Conservation (phyloP, 2,329 filamentous ascomycete species). For the Exutisphaerella laricina region DNA sequence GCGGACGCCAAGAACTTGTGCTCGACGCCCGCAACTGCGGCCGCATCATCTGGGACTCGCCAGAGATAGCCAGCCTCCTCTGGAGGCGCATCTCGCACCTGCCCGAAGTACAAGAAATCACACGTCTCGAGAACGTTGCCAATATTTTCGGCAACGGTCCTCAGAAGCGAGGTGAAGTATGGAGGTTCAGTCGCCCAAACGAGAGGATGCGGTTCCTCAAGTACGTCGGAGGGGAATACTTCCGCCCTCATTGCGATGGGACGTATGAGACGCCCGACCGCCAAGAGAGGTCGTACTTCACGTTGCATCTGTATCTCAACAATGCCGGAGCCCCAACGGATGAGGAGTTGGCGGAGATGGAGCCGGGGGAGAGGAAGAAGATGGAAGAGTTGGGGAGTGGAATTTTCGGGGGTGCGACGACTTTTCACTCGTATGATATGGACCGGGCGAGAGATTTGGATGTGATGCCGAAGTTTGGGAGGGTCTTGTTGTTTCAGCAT, state of each 20-base stretch:
- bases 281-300: slow-evolving; percentile 48
- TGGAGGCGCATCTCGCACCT: slow-evolving; percentile 53
- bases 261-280: slow-evolving; percentile 54
- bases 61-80: slow-evolving; percentile 56
- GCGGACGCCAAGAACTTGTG: slow-evolving; percentile 53
- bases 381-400: slow-evolving; percentile 17
- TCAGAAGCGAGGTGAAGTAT: slow-evolving; percentile 40
- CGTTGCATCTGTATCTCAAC: slow-evolving; percentile 49
- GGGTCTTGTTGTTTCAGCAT: slow-evolving; percentile 54
- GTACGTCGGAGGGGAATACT: slow-evolving; percentile 68
- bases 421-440: slow-evolving; percentile 38
- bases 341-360: slow-evolving; percentile 17
- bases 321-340: slow-evolving; percentile 11
- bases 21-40: slow-evolving; percentile 62
- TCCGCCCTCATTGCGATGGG: slow-evolving; percentile 66
- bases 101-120: slow-evolving; percentile 44
- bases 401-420: slow-evolving; percentile 52
- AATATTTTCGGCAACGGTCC: slow-evolving; percentile 44
- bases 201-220: slow-evolving; percentile 69
- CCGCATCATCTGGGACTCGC: slow-evolving; percentile 70
- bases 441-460: slow-evolving; percentile 35
- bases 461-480: slow-evolving; percentile 47
- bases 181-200: slow-evolving; percentile 53
- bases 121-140: slow-evolving; percentile 33
- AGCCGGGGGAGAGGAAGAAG: slow-evolving; percentile 26